Evolutionary conservation across 139 green algal species (phyloP).

Genomic region (Medakamo hakoo): DNA sequence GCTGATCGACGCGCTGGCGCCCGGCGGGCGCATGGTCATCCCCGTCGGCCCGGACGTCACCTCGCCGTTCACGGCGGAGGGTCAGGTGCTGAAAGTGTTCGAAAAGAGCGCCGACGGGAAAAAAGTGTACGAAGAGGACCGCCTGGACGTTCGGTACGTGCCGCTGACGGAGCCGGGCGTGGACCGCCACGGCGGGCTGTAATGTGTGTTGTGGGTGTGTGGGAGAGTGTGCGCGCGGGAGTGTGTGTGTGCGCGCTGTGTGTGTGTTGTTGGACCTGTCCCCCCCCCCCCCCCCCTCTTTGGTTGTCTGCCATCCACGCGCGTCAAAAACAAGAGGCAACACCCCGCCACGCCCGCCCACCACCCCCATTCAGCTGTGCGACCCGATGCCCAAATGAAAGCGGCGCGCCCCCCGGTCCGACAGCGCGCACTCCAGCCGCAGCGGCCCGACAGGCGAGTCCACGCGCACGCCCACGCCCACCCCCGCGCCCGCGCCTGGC

Average conservation of each 20-base stretch:
- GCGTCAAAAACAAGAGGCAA: not conserved
- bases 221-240: no score
- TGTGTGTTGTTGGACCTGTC: no score
- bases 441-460: constrained; percentile 84
- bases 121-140: constrained; percentile 6
- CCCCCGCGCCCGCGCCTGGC: constrained; percentile 70
- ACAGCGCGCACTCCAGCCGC: constrained; percentile 90
- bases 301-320: no score
- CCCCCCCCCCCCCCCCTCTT: no score
- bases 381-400: constrained; percentile 88
- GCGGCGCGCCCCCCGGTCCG: constrained; percentile 44
- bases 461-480: constrained; percentile 67
- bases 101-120: constrained; percentile 13
- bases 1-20: constrained; percentile 40
- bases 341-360: not conserved
- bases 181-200: not conserved
- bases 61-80: no score
- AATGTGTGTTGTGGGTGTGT: not conserved
- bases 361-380: constrained; percentile 25
- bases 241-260: no score
- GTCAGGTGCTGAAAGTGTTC: constrained; percentile 16
- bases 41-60: constrained; percentile 16
- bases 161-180: constrained; percentile 1
- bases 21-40: constrained; percentile 29
- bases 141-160: constrained; percentile 12